Evolutionary conservation across 1,139 yeast species (phyloP).

Genomic region (Candida pseudoviswanathii): DNA sequence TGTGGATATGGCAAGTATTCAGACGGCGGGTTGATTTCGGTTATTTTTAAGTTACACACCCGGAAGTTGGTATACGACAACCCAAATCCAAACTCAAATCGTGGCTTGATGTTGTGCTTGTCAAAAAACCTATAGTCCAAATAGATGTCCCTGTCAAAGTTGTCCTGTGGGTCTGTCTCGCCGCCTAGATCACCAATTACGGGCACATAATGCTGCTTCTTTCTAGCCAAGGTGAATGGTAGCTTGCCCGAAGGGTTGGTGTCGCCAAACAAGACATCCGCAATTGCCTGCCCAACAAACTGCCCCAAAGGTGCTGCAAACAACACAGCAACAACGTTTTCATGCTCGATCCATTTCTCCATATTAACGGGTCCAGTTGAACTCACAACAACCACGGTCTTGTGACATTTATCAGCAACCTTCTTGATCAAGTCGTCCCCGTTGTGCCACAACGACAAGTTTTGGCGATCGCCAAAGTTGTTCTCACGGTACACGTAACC

Average conservation of each 20-base stretch:
- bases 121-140: constrained; percentile 61
- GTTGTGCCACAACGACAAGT: constrained; percentile 60
- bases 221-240: constrained; percentile 64
- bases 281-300: constrained; percentile 44
- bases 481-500: constrained; percentile 60
- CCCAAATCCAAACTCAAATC: constrained; percentile 66
- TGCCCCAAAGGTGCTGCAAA: constrained; percentile 63
- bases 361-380: constrained; percentile 62
- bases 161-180: constrained; percentile 48
- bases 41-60: constrained; percentile 40
- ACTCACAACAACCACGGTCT: constrained; percentile 59
- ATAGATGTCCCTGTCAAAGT: constrained; percentile 49
- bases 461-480: constrained; percentile 62
- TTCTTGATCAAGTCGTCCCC: constrained; percentile 56
- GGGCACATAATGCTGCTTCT: constrained; percentile 55
- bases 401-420: constrained; percentile 50
- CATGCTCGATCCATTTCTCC: constrained; percentile 61
- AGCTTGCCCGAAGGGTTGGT: constrained; percentile 62
- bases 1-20: constrained; percentile 54
- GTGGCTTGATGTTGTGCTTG: constrained; percentile 54
- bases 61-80: constrained; percentile 56
- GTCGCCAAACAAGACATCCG: constrained; percentile 56
- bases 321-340: constrained; percentile 58
- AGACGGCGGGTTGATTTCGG: constrained; percentile 46
- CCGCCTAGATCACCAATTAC: constrained; percentile 42